Evolutionary conservation across 352 stramenopile genomes (phyloP).

Genomic region (Phytophthora megakarya): DNA sequence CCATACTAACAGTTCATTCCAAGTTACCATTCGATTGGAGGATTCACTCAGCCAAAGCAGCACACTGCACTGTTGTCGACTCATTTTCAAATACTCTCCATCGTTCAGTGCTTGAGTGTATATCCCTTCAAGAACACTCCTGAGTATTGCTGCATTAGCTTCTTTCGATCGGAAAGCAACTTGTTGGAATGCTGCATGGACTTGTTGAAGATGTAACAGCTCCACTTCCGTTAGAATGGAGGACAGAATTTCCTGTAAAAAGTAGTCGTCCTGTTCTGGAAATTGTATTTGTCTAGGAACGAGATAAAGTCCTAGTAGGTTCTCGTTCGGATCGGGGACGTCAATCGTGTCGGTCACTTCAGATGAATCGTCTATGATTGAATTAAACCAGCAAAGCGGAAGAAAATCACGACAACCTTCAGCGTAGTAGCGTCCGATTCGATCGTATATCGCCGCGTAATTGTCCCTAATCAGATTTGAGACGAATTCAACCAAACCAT

Average conservation of each 20-base stretch:
- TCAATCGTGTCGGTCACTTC: conserved; percentile 12
- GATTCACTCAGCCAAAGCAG: conserved; percentile 19
- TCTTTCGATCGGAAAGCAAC: conserved; percentile 26
- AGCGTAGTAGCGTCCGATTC: conserved; percentile 57
- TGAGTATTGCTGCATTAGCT: conserved; percentile 16
- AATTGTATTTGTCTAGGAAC: conserved; percentile 66
- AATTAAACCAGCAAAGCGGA: conserved; percentile 53
- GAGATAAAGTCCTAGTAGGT: conserved; percentile 63
- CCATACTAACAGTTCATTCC: conserved; percentile 46
- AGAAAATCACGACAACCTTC: conserved; percentile 47
- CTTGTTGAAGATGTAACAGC: conserved; percentile 30
- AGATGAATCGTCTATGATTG: conserved; percentile 7
- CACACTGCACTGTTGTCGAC: conserved; percentile 7
- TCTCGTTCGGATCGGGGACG: conserved; percentile 50
- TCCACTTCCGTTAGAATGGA: conserved; percentile 40
- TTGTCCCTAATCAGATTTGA: conserved; percentile 35
- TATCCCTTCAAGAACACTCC: conserved; percentile 22
- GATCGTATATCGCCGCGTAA: conserved; percentile 47
- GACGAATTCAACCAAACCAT: conserved; percentile 34
- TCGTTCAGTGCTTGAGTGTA: conserved; percentile 1
- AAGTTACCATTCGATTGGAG: conserved; percentile 23
- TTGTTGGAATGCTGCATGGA: conserved; percentile 38
- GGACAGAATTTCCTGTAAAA: conserved; percentile 48
- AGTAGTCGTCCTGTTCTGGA: conserved; percentile 54
- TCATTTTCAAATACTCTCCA: conserved; percentile 2